Percentiles rank a stretch among this genome's conserved stretches.
Evolutionary conservation across 441 rosid species (phyloP).

Genomic region (Monsonia emarginata): DNA sequence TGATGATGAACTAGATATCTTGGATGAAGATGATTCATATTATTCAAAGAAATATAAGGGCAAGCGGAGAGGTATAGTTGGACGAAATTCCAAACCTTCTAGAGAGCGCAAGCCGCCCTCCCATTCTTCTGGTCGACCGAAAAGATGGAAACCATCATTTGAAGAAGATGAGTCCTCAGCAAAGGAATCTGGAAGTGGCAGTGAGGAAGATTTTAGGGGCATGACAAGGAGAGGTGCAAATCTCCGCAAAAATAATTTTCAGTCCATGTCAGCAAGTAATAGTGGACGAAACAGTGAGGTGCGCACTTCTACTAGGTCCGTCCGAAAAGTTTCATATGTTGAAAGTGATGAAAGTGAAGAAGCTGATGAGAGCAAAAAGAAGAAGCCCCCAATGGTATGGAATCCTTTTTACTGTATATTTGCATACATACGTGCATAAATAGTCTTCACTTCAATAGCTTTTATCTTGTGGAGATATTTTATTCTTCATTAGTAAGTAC

Average conservation of each 20-base stretch:
- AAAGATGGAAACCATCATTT: slow-evolving; percentile 52
- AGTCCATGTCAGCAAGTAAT: slow-evolving; percentile 25
- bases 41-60: slow-evolving; percentile 51
- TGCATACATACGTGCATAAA: background rate
- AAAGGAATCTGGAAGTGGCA: slow-evolving; percentile 62
- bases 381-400: slow-evolving; percentile 63
- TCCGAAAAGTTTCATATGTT: slow-evolving; percentile 92
- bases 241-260: slow-evolving; percentile 52
- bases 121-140: slow-evolving; percentile 40
- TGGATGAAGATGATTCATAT: slow-evolving; percentile 69
- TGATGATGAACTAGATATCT: slow-evolving; percentile 52
- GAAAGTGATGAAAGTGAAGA: slow-evolving; percentile 99
- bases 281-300: slow-evolving; percentile 61
- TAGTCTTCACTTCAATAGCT: background rate
- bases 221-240: slow-evolving; percentile 52
- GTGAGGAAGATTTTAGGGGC: slow-evolving; percentile 53
- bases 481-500: background rate
- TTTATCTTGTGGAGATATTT: background rate
- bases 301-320: slow-evolving; percentile 81
- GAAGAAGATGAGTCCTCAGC: slow-evolving; percentile 68
- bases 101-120: slow-evolving; percentile 41
- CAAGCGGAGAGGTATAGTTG: slow-evolving; percentile 53
- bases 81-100: slow-evolving; percentile 34
- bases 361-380: slow-evolving; percentile 63
- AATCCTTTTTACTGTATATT: slow-evolving; percentile 4